Percentiles rank a stretch among this genome's conserved stretches.
These are phyloP conservation scores for Paralagenidium karlingii DNA, from an alignment of 352 stramenopile species.

Conservation along the genomic window DNA sequence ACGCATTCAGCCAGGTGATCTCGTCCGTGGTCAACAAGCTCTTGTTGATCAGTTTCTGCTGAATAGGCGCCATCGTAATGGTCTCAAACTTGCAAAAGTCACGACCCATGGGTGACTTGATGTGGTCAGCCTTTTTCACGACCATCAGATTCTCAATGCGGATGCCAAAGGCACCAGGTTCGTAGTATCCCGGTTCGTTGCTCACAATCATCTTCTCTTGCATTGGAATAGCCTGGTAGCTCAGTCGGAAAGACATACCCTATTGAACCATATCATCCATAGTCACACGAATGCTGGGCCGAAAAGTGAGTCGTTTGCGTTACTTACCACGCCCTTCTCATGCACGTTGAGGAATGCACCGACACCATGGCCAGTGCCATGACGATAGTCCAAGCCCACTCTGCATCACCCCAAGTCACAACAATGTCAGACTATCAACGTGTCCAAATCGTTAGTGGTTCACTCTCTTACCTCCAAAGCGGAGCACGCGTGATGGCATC, in stretches of 20 bases:
- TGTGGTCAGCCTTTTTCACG: constrained; percentile 71
- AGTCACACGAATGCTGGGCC: background rate
- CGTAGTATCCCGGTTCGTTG: constrained; percentile 98
- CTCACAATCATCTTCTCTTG: constrained; percentile 95
- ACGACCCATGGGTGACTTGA: constrained; percentile 25
- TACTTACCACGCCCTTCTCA: constrained; percentile 79
- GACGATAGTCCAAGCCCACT: constrained; percentile 96
- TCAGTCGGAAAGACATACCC: constrained; percentile 77
- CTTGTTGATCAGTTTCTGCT: constrained; percentile 94
- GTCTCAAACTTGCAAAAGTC: constrained; percentile 95
- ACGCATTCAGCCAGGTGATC: constrained; percentile 92
- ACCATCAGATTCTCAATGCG: constrained; percentile 98
- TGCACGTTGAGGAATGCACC: constrained; percentile 96
- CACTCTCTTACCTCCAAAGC: constrained; percentile 88
- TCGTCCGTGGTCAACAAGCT: constrained; percentile 85
- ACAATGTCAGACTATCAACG: background rate
- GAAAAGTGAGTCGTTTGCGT: constrained; percentile 2
- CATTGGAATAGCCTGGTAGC: constrained; percentile 68
- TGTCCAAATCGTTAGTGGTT: no score
- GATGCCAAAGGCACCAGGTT: constrained; percentile 96
- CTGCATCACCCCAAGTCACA: constrained; percentile 1
- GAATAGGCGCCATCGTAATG: constrained; percentile 97
- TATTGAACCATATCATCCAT: constrained; percentile 7
- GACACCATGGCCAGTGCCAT: constrained; percentile 97
- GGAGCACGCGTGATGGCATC: constrained; percentile 93